Conservation (phyloP, 306 rosid genomes). For the Sesbania bispinosa region DNA sequence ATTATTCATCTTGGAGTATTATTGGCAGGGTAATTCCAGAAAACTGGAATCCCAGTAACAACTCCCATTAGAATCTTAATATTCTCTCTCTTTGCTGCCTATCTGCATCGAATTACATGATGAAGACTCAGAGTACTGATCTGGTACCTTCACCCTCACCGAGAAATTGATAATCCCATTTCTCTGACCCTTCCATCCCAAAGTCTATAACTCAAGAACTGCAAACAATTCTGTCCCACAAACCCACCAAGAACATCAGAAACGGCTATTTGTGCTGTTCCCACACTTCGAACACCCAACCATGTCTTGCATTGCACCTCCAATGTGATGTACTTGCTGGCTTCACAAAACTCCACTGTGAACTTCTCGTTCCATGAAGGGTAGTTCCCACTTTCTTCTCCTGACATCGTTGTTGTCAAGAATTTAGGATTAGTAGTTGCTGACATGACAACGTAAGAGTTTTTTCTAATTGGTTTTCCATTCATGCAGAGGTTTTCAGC, state of each 20-base stretch:
- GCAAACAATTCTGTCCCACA: constrained; percentile 33
- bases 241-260: constrained; percentile 38
- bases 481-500: constrained; percentile 33
- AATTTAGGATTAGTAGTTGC: background rate
- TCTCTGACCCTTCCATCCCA: constrained; percentile 37
- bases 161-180: constrained; percentile 54
- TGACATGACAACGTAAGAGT: constrained; percentile 29
- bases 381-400: constrained; percentile 27
- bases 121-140: background rate
- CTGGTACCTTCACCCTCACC: constrained; percentile 29
- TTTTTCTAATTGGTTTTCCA: constrained; percentile 28
- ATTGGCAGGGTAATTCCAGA: no score
- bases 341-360: constrained; percentile 24
- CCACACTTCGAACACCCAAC: constrained; percentile 23
- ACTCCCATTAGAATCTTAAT: constrained; percentile 11
- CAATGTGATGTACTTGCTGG: constrained; percentile 17
- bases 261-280: constrained; percentile 29
- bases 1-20: no score
- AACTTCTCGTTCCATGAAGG: constrained; percentile 45
- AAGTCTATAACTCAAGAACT: constrained; percentile 50
- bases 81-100: no score
- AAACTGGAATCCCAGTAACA: constrained; percentile 51
- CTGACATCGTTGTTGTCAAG: constrained; percentile 13
- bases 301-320: constrained; percentile 39
- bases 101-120: no score